A percentile compares a stretch with the other conserved stretches of the same genome.
Conservation (phyloP, 768 basidiomycete genomes). For the Macrolepiota albuminosa region DNA sequence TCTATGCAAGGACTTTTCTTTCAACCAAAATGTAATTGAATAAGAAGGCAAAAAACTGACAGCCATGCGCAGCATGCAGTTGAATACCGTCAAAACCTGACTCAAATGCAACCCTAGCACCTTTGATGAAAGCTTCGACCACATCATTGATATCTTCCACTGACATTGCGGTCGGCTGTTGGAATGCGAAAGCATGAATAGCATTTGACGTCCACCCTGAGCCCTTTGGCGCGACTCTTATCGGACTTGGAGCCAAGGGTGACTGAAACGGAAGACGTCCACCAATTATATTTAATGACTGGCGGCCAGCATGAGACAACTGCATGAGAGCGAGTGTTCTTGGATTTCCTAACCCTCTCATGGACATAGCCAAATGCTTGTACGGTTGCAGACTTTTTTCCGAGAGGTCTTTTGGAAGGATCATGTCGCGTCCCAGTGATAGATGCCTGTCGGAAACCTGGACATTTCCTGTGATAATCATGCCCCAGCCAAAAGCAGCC, state of each 20-base stretch:
- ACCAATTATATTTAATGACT: conserved; percentile 70
- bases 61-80: conserved; percentile 83
- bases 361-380: conserved; percentile 40
- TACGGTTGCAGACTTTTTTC: conserved; percentile 47
- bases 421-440: conserved; percentile 65
- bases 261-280: conserved; percentile 56
- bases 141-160: conserved; percentile 54
- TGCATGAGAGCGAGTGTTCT: conserved; percentile 69
- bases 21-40: background rate
- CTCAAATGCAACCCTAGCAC: conserved; percentile 56
- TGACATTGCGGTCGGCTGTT: conserved; percentile 57
- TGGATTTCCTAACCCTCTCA: conserved; percentile 32
- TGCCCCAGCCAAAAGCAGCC: conserved; percentile 78
- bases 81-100: conserved; percentile 86
- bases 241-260: conserved; percentile 69
- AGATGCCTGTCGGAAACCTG: conserved; percentile 63
- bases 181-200: conserved; percentile 52
- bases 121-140: conserved; percentile 59
- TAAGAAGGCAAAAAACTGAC: conserved; percentile 39
- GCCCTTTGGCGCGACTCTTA: conserved; percentile 38
- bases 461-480: conserved; percentile 84
- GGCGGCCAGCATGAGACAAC: conserved; percentile 77
- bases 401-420: conserved; percentile 44
- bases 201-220: conserved; percentile 26
- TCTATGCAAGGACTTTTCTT: conserved; percentile 36